phyloP scores from a whole-genome alignment of 208 protist species.

The Trypanosoma scelopori region DNA sequence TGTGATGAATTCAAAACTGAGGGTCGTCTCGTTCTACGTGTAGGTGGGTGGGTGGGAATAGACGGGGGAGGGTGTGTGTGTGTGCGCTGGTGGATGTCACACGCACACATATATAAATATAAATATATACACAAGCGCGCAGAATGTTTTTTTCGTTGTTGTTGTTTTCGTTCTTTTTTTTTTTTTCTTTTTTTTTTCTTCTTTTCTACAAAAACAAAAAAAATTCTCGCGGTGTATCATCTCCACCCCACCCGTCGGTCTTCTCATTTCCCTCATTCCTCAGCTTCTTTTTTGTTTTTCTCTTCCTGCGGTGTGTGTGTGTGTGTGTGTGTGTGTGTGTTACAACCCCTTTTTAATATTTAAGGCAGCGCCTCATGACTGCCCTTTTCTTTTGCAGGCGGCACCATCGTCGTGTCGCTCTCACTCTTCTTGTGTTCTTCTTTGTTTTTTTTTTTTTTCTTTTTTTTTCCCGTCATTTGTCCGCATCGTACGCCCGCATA shows the following conservation, averaged over 20 bases:
- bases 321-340: too few relatives aligned
- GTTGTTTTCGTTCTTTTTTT: neutral
- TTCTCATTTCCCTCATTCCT: too few relatives aligned
- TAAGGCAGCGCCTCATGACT: neutral
- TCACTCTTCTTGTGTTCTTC: neutral
- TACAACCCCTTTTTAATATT: neutral
- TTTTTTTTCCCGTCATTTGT: neutral
- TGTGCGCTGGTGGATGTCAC: too few relatives aligned
- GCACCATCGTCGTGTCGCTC: neutral
- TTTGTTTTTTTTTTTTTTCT: slow-evolving; percentile 8
- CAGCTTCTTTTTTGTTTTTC: too few relatives aligned
- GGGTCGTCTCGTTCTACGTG: slow-evolving; percentile 30
- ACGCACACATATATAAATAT: too few relatives aligned
- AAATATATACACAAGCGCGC: too few relatives aligned
- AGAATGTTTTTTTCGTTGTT: slow-evolving; percentile 7
- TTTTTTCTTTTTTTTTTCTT: slow-evolving; percentile 10
- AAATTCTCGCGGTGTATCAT: too few relatives aligned
- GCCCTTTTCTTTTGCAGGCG: neutral
- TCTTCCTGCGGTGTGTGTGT: too few relatives aligned
- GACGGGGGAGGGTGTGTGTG: too few relatives aligned
- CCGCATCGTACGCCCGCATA: neutral
- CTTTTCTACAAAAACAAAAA: too few relatives aligned
- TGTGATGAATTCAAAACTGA: slow-evolving; percentile 32
- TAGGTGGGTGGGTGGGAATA: neutral
- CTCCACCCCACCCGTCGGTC: too few relatives aligned